Conservation (phyloP, 1,284 basidiomycete genomes). For the Garcileccinum viscosum region DNA sequence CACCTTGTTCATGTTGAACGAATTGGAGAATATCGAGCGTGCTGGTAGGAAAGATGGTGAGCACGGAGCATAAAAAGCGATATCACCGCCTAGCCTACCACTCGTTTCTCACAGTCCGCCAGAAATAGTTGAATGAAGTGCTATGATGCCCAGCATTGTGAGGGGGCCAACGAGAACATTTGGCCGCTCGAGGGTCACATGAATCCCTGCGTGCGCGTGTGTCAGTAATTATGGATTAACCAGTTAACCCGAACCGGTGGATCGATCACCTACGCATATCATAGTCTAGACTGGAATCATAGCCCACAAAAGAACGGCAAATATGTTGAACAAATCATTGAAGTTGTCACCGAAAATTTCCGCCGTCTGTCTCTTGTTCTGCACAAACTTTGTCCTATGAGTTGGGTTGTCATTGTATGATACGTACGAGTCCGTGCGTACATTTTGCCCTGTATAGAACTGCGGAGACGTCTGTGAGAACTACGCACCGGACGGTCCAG, state of each 20-base stretch:
- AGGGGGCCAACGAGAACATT: not conserved
- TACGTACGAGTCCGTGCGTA: not conserved
- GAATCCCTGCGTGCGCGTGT: not conserved
- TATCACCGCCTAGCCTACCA: not conserved
- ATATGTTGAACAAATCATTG: not conserved
- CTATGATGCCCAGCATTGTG: not conserved
- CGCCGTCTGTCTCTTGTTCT: not conserved
- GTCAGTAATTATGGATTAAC: not conserved
- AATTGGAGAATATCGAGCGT: conserved; percentile 1
- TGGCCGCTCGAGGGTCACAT: conserved; percentile 16
- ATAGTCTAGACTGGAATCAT: too few relatives aligned
- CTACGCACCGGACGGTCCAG: not conserved
- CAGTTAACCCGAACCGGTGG: not conserved
- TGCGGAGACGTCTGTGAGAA: not conserved
- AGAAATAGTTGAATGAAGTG: conserved; percentile 5
- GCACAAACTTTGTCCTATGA: not conserved
- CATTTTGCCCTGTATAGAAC: not conserved
- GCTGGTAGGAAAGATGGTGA: not conserved
- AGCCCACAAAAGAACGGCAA: not conserved
- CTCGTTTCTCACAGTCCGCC: not conserved
- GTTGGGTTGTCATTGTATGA: not conserved
- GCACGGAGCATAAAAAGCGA: not conserved
- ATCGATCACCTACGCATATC: too few relatives aligned
- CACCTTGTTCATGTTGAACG: conserved; percentile 16
- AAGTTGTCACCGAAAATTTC: not conserved